Conservation (phyloP, 2,329 filamentous ascomycete genomes). For the Helotiales sp. region DNA sequence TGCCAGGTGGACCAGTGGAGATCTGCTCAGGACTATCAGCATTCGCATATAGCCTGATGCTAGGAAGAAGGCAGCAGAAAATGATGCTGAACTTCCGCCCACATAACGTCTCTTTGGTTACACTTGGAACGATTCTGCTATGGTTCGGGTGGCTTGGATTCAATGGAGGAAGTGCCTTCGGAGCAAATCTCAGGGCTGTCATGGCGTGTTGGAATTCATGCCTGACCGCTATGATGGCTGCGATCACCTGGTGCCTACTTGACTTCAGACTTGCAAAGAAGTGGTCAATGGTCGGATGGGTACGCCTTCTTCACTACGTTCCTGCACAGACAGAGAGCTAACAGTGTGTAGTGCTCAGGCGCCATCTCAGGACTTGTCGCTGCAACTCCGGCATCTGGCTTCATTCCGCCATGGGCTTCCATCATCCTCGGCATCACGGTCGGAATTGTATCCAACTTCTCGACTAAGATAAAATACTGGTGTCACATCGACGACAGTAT, state of each 20-base stretch:
- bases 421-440: conserved; percentile 67
- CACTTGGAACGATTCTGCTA: conserved; percentile 90
- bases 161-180: conserved; percentile 94
- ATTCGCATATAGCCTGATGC: conserved; percentile 91
- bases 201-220: conserved; percentile 99
- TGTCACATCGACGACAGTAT: conserved; percentile 71
- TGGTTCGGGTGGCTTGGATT: conserved; percentile 99
- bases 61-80: conserved; percentile 94
- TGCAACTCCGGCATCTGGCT: conserved; percentile 71
- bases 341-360: conserved; percentile 59
- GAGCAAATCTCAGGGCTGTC: conserved; percentile 88
- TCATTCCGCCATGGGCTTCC: conserved; percentile 69
- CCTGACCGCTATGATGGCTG: conserved; percentile 76
- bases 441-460: conserved; percentile 56
- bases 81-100: conserved; percentile 99
- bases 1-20: conserved; percentile 83
- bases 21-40: conserved; percentile 92
- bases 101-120: conserved; percentile 97
- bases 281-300: conserved; percentile 64
- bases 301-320: too few relatives aligned
- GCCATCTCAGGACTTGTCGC: conserved; percentile 72
- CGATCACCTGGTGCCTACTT: conserved; percentile 91
- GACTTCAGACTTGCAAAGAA: conserved; percentile 75
- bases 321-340: too few relatives aligned
- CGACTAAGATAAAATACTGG: conserved; percentile 46